These are phyloP conservation scores for Cudoniella acicularis DNA, from an alignment of 495 filamentous ascomycete species.

Conservation along the genomic window DNA sequence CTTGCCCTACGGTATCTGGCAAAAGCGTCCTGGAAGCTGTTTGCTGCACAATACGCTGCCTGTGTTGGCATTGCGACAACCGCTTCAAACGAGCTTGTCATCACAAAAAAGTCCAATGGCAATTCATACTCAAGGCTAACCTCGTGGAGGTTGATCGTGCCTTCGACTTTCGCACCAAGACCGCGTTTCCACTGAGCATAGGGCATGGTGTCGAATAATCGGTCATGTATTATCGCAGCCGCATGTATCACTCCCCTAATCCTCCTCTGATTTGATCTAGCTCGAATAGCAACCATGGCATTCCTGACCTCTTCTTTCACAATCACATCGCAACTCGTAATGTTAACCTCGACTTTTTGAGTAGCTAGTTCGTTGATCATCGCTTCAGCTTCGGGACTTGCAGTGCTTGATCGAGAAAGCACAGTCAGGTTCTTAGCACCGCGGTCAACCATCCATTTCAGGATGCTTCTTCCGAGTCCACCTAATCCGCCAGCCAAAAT, in stretches of 20 bases:
- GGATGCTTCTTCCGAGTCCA: constrained; percentile 46
- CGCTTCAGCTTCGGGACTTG: too few relatives aligned
- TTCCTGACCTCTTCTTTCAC: background rate
- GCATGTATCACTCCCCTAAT: background rate
- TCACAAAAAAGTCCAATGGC: background rate
- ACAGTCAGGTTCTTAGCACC: constrained; percentile 55
- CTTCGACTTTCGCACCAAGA: background rate
- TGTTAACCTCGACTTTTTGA: background rate
- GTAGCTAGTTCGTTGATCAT: background rate
- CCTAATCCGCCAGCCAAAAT: constrained; percentile 57
- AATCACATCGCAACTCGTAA: background rate
- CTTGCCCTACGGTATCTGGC: too few relatives aligned
- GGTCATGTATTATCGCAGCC: background rate
- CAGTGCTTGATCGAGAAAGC: constrained; percentile 42
- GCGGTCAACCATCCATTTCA: constrained; percentile 45
- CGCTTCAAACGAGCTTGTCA: background rate
- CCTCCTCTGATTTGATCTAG: background rate
- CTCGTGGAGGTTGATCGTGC: background rate
- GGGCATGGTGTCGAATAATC: background rate
- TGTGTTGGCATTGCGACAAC: background rate
- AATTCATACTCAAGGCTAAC: background rate
- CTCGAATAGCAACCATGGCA: background rate
- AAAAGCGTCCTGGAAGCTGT: background rate
- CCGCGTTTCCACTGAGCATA: background rate
- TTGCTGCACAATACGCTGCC: background rate